Conservation (phyloP, 768 basidiomycete genomes). For the Albatrellus ellisii region DNA sequence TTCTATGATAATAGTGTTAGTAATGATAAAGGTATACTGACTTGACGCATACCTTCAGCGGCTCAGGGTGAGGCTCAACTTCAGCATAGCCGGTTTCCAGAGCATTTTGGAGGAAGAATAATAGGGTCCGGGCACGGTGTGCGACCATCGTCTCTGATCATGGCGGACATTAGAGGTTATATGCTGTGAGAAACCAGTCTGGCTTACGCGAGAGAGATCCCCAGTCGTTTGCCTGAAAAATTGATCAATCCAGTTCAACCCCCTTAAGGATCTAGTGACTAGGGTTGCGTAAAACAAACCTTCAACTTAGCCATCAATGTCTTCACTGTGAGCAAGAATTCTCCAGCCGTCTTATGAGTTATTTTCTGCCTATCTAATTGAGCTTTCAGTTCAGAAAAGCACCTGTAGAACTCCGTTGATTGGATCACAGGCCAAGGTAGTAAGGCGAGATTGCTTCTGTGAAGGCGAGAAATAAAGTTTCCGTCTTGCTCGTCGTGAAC, state of each 20-base stretch:
- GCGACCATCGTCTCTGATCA: conserved; percentile 33
- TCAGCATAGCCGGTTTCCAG: conserved; percentile 35
- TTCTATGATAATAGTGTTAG: conserved; percentile 24
- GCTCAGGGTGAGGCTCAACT: conserved; percentile 30
- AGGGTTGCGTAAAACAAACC: conserved; percentile 19
- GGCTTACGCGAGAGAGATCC: conserved; percentile 44
- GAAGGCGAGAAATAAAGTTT: conserved; percentile 50
- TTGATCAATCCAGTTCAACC: background rate
- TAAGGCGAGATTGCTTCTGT: conserved; percentile 39
- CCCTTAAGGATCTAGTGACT: background rate
- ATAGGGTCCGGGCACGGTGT: conserved; percentile 28
- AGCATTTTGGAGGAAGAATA: conserved; percentile 30
- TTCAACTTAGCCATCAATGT: conserved; percentile 58
- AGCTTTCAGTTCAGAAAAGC: conserved; percentile 36
- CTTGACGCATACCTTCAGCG: conserved; percentile 29
- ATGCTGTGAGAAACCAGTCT: no score
- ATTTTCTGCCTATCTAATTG: conserved; percentile 33
- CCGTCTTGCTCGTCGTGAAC: conserved; percentile 46
- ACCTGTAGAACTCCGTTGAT: conserved; percentile 42
- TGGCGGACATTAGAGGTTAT: no score
- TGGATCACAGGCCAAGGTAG: conserved; percentile 61
- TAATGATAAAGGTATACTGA: no score
- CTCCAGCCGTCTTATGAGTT: conserved; percentile 37
- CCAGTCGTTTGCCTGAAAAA: conserved; percentile 46
- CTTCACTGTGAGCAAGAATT: conserved; percentile 45